Evolutionary conservation across 106 monocot genomes (phyloP).

Genomic region (Alisma plantagoaquatica): DNA sequence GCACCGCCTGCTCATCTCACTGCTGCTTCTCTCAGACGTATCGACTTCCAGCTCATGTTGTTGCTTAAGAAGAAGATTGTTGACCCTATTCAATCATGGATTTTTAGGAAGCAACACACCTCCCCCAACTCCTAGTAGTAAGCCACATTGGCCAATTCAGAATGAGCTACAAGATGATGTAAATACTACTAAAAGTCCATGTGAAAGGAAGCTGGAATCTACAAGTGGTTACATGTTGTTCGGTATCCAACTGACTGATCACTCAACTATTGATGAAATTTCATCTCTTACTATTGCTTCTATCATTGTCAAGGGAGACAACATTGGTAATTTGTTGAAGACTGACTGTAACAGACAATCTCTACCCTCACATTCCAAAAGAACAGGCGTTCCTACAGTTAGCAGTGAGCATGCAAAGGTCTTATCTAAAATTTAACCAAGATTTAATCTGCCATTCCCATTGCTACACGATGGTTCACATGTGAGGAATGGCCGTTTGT

Average conservation of each 20-base stretch:
- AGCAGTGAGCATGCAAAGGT: constrained; percentile 57
- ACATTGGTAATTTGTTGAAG: constrained; percentile 11
- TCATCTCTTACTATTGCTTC: constrained; percentile 6
- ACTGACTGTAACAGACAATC: constrained; percentile 32
- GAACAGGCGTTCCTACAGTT: constrained; percentile 30
- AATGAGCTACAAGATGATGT: constrained; percentile 7
- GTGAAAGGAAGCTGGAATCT: constrained; percentile 35
- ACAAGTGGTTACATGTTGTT: constrained; percentile 57
- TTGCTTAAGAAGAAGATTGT: too few species aligned
- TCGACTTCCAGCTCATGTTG: too few species aligned
- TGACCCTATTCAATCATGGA: too few species aligned
- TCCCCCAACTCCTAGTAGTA: constrained; percentile 25
- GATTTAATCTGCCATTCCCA: constrained; percentile 24
- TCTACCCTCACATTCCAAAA: constrained; percentile 32
- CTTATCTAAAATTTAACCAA: constrained; percentile 33
- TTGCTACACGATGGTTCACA: constrained; percentile 46
- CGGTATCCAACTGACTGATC: constrained; percentile 62
- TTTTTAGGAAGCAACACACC: background rate
- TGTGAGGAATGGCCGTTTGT: constrained; percentile 89
- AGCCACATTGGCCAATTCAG: background rate
- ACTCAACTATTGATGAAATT: constrained; percentile 23
- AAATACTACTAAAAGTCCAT: constrained; percentile 21
- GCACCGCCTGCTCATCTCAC: too few species aligned
- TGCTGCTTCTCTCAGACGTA: too few species aligned
- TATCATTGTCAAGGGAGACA: constrained; percentile 12